These are phyloP conservation scores for Talaromyces adpressus DNA, from an alignment of 495 filamentous ascomycete genomes.

Conservation along the genomic window DNA sequence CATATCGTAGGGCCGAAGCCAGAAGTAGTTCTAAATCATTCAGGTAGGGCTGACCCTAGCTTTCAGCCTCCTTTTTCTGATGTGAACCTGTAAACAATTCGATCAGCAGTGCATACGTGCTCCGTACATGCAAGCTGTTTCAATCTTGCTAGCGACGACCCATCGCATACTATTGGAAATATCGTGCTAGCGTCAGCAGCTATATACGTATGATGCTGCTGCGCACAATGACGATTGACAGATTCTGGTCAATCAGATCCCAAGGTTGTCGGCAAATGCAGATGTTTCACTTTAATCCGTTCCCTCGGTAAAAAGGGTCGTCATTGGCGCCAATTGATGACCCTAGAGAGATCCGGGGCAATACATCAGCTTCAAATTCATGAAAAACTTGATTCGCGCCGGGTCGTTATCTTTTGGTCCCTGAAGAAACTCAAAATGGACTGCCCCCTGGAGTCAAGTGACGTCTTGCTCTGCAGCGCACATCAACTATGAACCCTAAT, in stretches of 20 bases:
- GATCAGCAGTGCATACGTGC: not conserved
- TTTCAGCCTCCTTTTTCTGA: not conserved
- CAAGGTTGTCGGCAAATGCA: not conserved
- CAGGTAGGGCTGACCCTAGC: constrained; percentile 1
- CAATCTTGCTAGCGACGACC: not conserved
- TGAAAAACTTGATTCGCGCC: not conserved
- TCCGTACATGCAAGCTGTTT: not conserved
- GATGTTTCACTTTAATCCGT: not conserved
- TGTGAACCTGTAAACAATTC: not conserved
- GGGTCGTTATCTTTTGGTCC: not conserved
- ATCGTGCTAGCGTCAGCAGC: not conserved
- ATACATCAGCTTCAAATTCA: not conserved
- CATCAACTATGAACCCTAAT: not conserved
- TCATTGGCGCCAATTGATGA: not conserved
- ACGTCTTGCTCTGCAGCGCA: not conserved
- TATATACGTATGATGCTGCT: not conserved
- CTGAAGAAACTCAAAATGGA: not conserved
- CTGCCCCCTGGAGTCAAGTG: not conserved
- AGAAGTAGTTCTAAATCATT: not conserved
- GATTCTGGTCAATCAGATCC: not conserved
- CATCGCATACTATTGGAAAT: not conserved
- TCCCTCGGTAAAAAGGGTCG: not conserved
- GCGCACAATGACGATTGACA: not conserved
- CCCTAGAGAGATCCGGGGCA: not conserved
- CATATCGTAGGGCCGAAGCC: not conserved